Evolutionary conservation across 768 basidiomycete species (phyloP).

Genomic region (Boletus reticuloceps): DNA sequence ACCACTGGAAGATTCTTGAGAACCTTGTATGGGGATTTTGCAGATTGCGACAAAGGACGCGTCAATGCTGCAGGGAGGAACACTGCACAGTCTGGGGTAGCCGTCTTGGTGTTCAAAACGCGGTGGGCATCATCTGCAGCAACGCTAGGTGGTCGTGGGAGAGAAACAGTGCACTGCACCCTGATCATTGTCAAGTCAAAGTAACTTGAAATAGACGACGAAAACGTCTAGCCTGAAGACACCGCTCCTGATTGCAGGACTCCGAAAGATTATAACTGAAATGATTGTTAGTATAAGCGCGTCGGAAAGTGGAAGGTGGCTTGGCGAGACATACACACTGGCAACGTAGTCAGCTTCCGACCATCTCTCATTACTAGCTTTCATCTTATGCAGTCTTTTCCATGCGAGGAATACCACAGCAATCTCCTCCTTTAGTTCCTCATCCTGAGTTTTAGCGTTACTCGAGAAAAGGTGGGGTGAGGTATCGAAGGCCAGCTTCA

Average conservation of each 20-base stretch:
- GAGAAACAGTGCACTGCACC: slow-evolving; percentile 45
- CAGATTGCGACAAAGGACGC: slow-evolving; percentile 40
- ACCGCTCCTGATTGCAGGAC: slow-evolving; percentile 41
- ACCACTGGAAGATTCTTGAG: slow-evolving; percentile 41
- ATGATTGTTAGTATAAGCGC: neutral
- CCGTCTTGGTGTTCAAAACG: slow-evolving; percentile 45
- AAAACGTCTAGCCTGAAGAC: slow-evolving; percentile 38
- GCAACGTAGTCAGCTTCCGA: slow-evolving; percentile 55
- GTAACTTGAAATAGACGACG: neutral
- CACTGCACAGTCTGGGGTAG: slow-evolving; percentile 48
- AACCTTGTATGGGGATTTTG: slow-evolving; percentile 46
- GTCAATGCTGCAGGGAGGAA: slow-evolving; percentile 42
- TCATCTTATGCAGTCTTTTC: slow-evolving; percentile 43
- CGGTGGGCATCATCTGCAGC: slow-evolving; percentile 31
- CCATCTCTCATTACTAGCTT: slow-evolving; percentile 43
- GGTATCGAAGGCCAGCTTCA: slow-evolving; percentile 30
- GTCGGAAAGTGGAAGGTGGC: neutral
- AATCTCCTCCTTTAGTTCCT: slow-evolving; percentile 37
- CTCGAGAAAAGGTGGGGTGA: slow-evolving; percentile 42
- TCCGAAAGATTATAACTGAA: slow-evolving; percentile 50
- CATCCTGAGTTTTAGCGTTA: slow-evolving; percentile 13
- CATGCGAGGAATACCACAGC: slow-evolving; percentile 43
- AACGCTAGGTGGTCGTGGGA: slow-evolving; percentile 42
- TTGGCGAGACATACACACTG: slow-evolving; percentile 43
- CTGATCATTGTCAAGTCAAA: slow-evolving; percentile 27